A percentile compares a stretch with the other conserved stretches of the same genome.
Conservation (phyloP, 257 asterid genomes). For the Petunia axillaris region DNA sequence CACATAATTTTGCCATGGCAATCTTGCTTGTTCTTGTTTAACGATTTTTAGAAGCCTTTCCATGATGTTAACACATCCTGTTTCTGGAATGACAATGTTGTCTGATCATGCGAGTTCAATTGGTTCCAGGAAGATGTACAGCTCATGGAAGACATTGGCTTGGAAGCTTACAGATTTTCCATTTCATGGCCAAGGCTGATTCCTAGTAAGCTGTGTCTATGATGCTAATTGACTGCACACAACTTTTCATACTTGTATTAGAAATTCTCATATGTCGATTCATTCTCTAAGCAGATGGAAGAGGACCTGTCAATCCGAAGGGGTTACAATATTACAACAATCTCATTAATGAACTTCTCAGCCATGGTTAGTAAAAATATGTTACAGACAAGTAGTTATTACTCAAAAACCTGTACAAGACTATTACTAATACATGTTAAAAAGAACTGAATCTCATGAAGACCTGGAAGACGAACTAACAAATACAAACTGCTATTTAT, state of each 20-base stretch:
- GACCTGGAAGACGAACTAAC: too few species aligned
- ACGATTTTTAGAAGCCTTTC: background rate
- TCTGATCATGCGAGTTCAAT: background rate
- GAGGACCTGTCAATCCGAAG: too few species aligned
- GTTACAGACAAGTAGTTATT: background rate
- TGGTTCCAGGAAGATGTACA: background rate
- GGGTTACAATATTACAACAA: too few species aligned
- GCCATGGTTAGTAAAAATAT: background rate
- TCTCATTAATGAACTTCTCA: too few species aligned
- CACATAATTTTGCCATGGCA: background rate
- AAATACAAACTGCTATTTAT: too few species aligned
- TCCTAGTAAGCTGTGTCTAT: too few species aligned
- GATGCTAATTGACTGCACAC: too few species aligned
- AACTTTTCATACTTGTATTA: background rate
- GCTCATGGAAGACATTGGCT: too few species aligned
- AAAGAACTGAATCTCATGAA: too few species aligned
- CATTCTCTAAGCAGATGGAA: too few species aligned
- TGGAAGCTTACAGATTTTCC: too few species aligned
- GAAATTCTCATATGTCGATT: background rate
- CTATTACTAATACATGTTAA: background rate
- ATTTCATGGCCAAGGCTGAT: too few species aligned
- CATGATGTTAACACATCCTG: background rate
- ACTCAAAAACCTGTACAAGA: background rate
- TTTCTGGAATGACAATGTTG: background rate
- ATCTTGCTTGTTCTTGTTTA: background rate